Evolutionary conservation across 2,329 filamentous ascomycete genomes (phyloP), one percentile per base, ranked within the genome.

Genomic region (Akanthomyces dipterigenus): DNA sequence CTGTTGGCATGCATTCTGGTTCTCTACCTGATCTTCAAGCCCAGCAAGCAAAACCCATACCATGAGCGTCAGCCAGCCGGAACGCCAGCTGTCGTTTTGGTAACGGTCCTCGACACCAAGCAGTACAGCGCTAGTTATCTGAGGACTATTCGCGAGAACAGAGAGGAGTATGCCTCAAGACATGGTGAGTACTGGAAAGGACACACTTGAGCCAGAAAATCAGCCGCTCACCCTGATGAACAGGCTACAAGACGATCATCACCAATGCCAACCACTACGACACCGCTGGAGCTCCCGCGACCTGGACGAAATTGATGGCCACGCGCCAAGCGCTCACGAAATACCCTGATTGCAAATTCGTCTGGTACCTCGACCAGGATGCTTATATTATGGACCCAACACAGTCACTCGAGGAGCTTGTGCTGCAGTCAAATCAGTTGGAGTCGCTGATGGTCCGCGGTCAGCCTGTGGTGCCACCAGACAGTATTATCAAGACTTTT

Each of bases 401-500:
- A 38, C 76, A 88, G 58, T 82, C 84, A 16, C 76, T 98, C 38
- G 86, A 91, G 65, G 80, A 84, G 1, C 84, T 91, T 67, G 75
- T 99, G 43, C 85, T 96, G 73, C 78, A 85, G 12, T 76, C 86
- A 12, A 77, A 78, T 57, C 84, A 80, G 61, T 80, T 99, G 53
- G 89, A 96, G 69, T 80, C 79, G 24, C 73, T 90, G 61, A 97
- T 98, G 91, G 84, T 95, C 67, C 89, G 87, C 72, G 90, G 96
- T 73, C 82, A 87, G 59, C 86, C 95, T 6, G 86, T 99, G 55
- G 93, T 98, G 9, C 95, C 93, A 2, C 95, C 96, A 0, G 91
- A 97, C 76, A 96, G 91, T 76, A 93, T 99, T 68, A 98, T 99
- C 77, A 93, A 90, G 79, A 98, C 96, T 0, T 96, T 96, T 71